A percentile compares a stretch with the other conserved stretches of the same genome.
phyloP scores from a whole-genome alignment of 164 flowering plant genomes.

The Magnolia officinalis region DNA sequence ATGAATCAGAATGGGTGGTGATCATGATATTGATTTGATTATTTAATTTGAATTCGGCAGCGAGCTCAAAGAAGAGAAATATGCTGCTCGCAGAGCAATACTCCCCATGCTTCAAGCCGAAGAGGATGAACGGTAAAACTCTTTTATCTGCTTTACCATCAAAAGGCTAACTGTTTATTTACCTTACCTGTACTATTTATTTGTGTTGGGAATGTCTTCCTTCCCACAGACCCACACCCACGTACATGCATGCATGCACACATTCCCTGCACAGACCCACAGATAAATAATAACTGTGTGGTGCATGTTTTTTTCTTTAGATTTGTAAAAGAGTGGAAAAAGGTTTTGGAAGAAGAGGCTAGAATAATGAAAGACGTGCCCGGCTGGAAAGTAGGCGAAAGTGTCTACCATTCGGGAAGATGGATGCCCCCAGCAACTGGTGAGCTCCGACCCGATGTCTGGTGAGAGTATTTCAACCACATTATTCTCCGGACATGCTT shows the following conservation, averaged over 20 bases:
- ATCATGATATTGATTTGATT: background rate
- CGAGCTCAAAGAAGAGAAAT: slow-evolving; percentile 88
- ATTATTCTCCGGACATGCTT: background rate
- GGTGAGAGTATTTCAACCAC: slow-evolving; percentile 43
- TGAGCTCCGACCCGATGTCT: slow-evolving; percentile 89
- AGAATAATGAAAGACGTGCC: slow-evolving; percentile 96
- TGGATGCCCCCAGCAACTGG: slow-evolving; percentile 99
- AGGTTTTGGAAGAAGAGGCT: slow-evolving; percentile 84
- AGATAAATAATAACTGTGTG: background rate
- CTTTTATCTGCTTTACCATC: background rate
- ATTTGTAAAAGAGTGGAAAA: slow-evolving; percentile 96
- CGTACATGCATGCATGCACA: background rate
- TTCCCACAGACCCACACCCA: background rate
- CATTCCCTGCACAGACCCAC: no score
- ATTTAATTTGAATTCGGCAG: slow-evolving; percentile 25
- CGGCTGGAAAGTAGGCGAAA: slow-evolving; percentile 98
- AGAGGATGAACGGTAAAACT: slow-evolving; percentile 84
- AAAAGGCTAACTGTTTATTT: no score
- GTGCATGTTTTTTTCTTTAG: slow-evolving; percentile 23
- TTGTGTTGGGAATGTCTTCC: background rate
- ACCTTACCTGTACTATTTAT: background rate
- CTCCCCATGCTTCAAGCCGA: slow-evolving; percentile 93
- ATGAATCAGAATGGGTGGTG: no score
- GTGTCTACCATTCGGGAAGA: slow-evolving; percentile 82
- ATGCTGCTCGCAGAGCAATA: slow-evolving; percentile 86